phyloP scores from a whole-genome alignment of 768 basidiomycete species.

The Macrolepiota albuminosa region DNA sequence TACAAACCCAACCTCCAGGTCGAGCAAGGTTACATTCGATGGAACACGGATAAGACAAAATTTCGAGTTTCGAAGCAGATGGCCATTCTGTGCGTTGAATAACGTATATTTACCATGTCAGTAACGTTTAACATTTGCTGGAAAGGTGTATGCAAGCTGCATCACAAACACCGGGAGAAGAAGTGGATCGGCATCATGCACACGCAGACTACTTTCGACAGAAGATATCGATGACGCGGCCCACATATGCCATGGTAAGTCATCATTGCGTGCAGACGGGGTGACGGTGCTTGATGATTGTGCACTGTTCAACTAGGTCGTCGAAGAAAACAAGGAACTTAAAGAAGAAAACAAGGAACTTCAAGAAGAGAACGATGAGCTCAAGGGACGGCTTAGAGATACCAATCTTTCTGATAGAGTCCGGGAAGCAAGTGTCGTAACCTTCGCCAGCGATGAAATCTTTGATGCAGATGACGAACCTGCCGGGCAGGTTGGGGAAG shows the following conservation, averaged over 20 bases:
- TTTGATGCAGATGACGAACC: neutral
- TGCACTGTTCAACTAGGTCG: neutral
- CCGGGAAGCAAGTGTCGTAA: neutral
- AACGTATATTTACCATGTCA: neutral
- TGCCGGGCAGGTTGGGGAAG: neutral
- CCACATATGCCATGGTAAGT: neutral
- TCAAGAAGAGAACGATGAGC: too few relatives aligned
- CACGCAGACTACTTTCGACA: neutral
- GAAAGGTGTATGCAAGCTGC: neutral
- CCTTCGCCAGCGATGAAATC: neutral
- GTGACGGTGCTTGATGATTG: neutral
- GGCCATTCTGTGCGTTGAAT: neutral
- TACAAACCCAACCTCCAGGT: neutral
- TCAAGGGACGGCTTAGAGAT: neutral
- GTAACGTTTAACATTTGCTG: neutral
- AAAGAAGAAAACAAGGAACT: neutral
- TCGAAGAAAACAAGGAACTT: neutral
- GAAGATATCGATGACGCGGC: neutral
- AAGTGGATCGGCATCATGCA: neutral
- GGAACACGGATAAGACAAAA: neutral
- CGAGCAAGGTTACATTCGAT: constrained; percentile 4
- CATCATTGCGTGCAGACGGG: neutral
- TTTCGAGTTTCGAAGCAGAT: neutral
- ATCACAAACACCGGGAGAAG: neutral
- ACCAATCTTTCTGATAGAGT: neutral